Conservation (phyloP, 352 stramenopile species). For the Globisporangium orthogonon region DNA sequence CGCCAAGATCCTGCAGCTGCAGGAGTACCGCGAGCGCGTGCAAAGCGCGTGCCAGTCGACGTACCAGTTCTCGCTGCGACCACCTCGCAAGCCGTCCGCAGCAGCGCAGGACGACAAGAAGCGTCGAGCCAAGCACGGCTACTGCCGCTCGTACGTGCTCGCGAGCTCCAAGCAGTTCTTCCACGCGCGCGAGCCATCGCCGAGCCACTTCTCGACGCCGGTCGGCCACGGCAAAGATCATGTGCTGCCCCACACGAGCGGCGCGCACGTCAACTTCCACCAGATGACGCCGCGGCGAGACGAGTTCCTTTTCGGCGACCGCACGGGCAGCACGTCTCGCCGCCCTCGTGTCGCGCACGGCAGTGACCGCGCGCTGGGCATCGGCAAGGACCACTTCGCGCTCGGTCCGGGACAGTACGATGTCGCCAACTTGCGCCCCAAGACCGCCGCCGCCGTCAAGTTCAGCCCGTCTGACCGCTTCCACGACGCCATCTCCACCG, state of each 20-base stretch:
- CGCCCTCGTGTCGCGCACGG: constrained; percentile 14
- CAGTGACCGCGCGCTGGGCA: constrained; percentile 8
- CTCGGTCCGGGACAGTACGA: constrained; percentile 60
- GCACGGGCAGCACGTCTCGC: constrained; percentile 5
- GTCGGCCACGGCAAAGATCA: constrained; percentile 20
- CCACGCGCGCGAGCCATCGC: constrained; percentile 5
- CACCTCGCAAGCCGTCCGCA: constrained; percentile 1
- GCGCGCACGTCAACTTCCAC: constrained; percentile 44
- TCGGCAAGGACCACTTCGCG: constrained; percentile 38
- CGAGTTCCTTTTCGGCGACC: constrained; percentile 26
- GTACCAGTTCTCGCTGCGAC: constrained; percentile 32
- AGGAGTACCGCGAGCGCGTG: constrained; percentile 48
- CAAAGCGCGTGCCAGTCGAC: constrained; percentile 36
- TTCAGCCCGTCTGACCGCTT: constrained; percentile 61
- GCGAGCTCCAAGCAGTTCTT: constrained; percentile 37
- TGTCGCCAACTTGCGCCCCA: constrained; percentile 16
- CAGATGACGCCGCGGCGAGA: constrained; percentile 24
- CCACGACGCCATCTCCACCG: constrained; percentile 33
- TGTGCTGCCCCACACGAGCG: constrained; percentile 13
- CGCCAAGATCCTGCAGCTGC: constrained; percentile 55
- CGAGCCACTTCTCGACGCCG: constrained; percentile 9
- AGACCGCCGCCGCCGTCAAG: constrained; percentile 29
- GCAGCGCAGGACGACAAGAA: background rate
- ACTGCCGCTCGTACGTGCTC: constrained; percentile 34
- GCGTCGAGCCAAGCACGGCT: constrained; percentile 11